Evolutionary conservation across 331 rosid species (phyloP).

Genomic region (Telfairia occidentalis): DNA sequence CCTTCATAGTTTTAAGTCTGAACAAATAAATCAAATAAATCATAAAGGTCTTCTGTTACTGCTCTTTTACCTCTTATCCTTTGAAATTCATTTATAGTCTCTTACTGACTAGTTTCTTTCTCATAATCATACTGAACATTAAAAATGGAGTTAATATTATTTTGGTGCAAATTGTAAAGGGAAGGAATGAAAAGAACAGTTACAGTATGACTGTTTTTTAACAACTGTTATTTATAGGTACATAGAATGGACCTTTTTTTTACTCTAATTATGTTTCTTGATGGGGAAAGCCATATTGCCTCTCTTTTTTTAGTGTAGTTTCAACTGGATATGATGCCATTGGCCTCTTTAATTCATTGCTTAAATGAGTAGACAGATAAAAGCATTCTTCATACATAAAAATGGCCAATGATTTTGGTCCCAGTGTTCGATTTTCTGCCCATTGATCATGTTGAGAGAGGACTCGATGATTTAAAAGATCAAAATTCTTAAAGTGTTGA

Average conservation of each 20-base stretch:
- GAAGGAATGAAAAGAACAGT: neutral
- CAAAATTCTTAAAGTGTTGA: too few species aligned
- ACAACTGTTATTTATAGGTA: neutral
- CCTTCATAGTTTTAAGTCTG: neutral
- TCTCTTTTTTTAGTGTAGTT: neutral
- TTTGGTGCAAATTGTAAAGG: neutral
- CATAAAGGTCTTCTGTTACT: neutral
- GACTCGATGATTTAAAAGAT: too few species aligned
- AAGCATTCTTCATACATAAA: neutral
- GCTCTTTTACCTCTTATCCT: neutral
- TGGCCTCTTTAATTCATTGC: neutral
- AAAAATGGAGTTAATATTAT: neutral
- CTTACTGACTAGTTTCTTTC: neutral
- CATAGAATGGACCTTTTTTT: neutral
- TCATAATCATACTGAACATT: neutral
- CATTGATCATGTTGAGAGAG: too few species aligned
- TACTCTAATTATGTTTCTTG: neutral
- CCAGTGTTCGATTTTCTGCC: neutral
- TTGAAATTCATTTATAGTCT: neutral
- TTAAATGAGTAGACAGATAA: neutral
- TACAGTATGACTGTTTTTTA: neutral
- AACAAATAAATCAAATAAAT: conserved; percentile 8
- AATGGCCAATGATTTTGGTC: neutral
- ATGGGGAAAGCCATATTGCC: neutral
- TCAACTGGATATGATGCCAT: neutral